phyloP scores from a whole-genome alignment of 805 yeast genomes.

The Cyberlindnera sargentensis region DNA sequence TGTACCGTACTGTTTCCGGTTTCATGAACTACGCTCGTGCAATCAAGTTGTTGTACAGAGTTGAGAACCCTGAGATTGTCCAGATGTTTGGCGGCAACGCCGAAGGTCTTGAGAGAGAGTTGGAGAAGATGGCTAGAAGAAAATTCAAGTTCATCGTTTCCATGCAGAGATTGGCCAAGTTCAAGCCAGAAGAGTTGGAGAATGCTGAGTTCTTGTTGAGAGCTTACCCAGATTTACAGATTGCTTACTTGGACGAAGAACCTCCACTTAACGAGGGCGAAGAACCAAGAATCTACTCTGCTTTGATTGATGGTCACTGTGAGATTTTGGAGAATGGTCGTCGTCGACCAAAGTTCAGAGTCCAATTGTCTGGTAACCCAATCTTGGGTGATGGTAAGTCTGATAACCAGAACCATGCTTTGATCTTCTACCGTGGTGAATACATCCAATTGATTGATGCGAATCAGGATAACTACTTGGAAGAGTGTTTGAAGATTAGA shows the following conservation, averaged over 20 bases:
- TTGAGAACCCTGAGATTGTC: conserved; percentile 90
- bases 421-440: conserved; percentile 79
- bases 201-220: conserved; percentile 75
- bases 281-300: conserved; percentile 66
- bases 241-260: conserved; percentile 93
- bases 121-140: conserved; percentile 82
- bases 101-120: conserved; percentile 90
- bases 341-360: conserved; percentile 70
- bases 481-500: conserved; percentile 79
- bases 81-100: conserved; percentile 99
- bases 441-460: conserved; percentile 82
- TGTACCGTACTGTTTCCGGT: conserved; percentile 95
- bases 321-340: conserved; percentile 65
- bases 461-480: conserved; percentile 79
- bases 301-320: conserved; percentile 76
- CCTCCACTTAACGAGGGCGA: conserved; percentile 68
- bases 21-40: conserved; percentile 98
- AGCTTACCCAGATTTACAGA: conserved; percentile 80
- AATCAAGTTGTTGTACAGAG: conserved; percentile 84
- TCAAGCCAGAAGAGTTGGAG: conserved; percentile 68
- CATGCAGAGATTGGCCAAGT: conserved; percentile 75
- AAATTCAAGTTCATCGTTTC: conserved; percentile 77
- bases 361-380: conserved; percentile 77
- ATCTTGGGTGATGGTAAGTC: conserved; percentile 86
- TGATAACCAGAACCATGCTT: conserved; percentile 78